phyloP scores from a whole-genome alignment of 2,329 filamentous ascomycete genomes.

The Fonsecaea nubica region DNA sequence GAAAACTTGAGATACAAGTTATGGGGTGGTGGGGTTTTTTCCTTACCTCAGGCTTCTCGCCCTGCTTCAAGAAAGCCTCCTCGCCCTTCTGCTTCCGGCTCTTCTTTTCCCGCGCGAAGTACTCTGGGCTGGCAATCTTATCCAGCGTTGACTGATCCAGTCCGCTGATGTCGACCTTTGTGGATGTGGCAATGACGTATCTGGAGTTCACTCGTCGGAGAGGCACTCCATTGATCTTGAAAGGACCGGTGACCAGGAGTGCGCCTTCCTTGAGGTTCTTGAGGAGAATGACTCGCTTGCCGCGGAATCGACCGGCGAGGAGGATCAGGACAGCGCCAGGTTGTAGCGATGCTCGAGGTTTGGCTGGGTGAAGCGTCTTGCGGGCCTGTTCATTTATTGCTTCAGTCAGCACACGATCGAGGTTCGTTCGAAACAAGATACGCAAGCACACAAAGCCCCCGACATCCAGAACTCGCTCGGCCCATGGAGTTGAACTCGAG shows the following conservation, averaged over 20 bases:
- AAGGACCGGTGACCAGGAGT: slow-evolving; percentile 97
- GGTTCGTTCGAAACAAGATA: background rate
- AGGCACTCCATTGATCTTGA: slow-evolving; percentile 99
- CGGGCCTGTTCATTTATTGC: slow-evolving; percentile 69
- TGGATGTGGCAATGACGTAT: slow-evolving; percentile 60
- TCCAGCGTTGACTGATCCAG: slow-evolving; percentile 74
- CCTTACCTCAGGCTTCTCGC: slow-evolving; percentile 94
- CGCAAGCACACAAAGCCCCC: background rate
- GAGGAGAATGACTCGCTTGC: slow-evolving; percentile 99
- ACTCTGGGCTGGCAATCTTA: slow-evolving; percentile 88
- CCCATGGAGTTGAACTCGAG: background rate
- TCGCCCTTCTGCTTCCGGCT: slow-evolving; percentile 91
- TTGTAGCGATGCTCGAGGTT: slow-evolving; percentile 85
- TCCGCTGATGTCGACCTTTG: slow-evolving; percentile 69
- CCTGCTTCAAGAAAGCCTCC: slow-evolving; percentile 99
- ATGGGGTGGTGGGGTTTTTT: background rate
- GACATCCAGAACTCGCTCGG: background rate
- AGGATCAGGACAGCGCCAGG: slow-evolving; percentile 98
- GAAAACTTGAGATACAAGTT: background rate
- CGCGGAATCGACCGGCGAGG: slow-evolving; percentile 98
- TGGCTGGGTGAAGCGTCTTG: slow-evolving; percentile 88
- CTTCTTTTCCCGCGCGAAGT: slow-evolving; percentile 95
- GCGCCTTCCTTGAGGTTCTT: slow-evolving; percentile 97
- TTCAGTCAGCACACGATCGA: slow-evolving; percentile 11
- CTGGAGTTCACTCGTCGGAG: slow-evolving; percentile 73